Percentiles rank a stretch among this genome's conserved stretches.
phyloP scores from a whole-genome alignment of 768 basidiomycete species.

The Podaxis sp. region DNA sequence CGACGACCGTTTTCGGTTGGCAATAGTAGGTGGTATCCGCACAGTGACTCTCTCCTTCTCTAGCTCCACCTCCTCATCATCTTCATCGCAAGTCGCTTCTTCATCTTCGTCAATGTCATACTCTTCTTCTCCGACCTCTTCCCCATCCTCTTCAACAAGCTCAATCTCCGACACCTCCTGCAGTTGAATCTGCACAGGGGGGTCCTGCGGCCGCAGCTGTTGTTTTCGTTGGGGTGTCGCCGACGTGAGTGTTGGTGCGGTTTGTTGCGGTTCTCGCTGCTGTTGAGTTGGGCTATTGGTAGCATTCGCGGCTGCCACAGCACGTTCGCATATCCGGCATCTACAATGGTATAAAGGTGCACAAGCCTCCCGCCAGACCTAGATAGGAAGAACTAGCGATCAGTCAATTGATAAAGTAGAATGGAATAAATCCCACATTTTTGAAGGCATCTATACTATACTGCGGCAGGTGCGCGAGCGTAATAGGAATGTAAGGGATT shows the following conservation, averaged over 20 bases:
- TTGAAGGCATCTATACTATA: constrained; percentile 60
- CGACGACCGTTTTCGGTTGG: constrained; percentile 24
- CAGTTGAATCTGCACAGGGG: constrained; percentile 21
- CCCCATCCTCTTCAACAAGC: constrained; percentile 19
- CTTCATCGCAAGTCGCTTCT: constrained; percentile 5
- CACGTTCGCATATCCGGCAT: constrained; percentile 73
- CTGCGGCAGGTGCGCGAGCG: constrained; percentile 50
- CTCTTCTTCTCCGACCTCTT: constrained; percentile 14
- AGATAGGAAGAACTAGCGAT: constrained; percentile 6
- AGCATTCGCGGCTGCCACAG: constrained; percentile 52
- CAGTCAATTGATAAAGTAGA: background rate
- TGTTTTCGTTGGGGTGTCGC: background rate
- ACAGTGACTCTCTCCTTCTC: background rate
- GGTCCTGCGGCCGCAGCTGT: constrained; percentile 6
- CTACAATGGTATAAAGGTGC: constrained; percentile 70
- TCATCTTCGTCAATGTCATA: background rate
- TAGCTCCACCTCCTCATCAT: background rate
- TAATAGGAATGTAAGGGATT: constrained; percentile 69
- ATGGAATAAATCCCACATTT: constrained; percentile 40
- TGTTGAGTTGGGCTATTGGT: constrained; percentile 25
- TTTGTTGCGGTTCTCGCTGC: background rate
- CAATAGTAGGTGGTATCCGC: background rate
- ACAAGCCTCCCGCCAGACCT: constrained; percentile 79
- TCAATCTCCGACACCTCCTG: constrained; percentile 23
- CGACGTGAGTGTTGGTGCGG: background rate